Base-by-base conservation (phyloP, 2,329 filamentous ascomycete genomes). In the Fusarium concolor region DNA sequence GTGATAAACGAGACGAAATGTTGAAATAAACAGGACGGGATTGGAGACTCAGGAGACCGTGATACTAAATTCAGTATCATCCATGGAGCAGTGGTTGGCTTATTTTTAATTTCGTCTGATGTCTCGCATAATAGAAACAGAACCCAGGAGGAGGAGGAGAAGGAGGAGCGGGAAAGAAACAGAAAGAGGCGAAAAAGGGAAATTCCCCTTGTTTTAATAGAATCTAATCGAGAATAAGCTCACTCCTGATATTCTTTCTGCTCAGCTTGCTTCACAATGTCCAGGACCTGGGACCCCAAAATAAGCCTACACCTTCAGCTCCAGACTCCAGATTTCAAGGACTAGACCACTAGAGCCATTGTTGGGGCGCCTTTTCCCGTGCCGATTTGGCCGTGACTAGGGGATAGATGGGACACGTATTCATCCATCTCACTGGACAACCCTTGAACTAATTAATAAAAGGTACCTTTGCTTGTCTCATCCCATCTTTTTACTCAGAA, bases 1-100 rank as follows among this genome's bases (percentile, higher is more conserved):
- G 44, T 38, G 57, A 59, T 64, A 28, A 57, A 39, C 42, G 26
- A 60, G 20, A 59, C 55, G 29, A 31, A 31, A 14, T 11, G 10
- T 31, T 31, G 10, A 31, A 31, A 31, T 31, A 14, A 31, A 31
- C 29, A 31, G 29, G 61, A 61, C 45, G 50, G 54, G 53, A 56
- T 51, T 39, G 39, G 33, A 62, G 47, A 53, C 38, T 57, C 55
- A 65, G 62, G 58, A 67, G 58, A 15, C 52, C 58, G 54, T 55
- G 64, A 64, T 67, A 51, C 47, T 67, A 67, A 67, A 64, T 63
- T 24, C 56, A 60, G 49, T 43, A 67, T 54, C 52, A 62, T 44
- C 38, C 41, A 60, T 38, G 26, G n/a, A 56, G 35, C 41, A 49
- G 41, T 55, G 46, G 18, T 43, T 42, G 46, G 49, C 18, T 44